A percentile compares a stretch with the other conserved stretches of the same genome.
Conservation (phyloP, 176 grass and related monocot genomes). For the Thalia dealbata region DNA sequence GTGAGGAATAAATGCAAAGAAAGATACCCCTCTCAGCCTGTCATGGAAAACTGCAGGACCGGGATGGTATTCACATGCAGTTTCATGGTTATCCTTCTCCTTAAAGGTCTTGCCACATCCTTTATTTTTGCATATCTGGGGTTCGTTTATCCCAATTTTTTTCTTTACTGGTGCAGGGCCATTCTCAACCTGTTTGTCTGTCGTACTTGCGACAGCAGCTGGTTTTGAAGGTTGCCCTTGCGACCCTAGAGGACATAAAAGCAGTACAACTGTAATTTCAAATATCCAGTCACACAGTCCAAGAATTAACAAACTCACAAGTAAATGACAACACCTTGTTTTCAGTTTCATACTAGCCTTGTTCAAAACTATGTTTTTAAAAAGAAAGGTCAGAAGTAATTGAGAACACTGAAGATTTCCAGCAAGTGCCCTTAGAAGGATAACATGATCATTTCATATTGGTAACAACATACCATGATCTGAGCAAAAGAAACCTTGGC, state of each 20-base stretch:
- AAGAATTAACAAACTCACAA: too few species aligned
- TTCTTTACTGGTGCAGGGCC: conserved; percentile 37
- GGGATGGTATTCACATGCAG: conserved; percentile 75
- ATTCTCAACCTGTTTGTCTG: conserved; percentile 30
- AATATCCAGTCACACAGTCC: not conserved
- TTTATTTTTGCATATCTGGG: conserved; percentile 73
- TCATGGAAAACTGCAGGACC: conserved; percentile 96
- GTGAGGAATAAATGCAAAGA: not conserved
- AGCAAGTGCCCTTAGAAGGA: not conserved
- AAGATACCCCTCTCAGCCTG: conserved; percentile 69
- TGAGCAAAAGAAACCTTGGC: conserved; percentile 93
- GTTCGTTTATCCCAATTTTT: conserved; percentile 66
- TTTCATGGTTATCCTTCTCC: conserved; percentile 94
- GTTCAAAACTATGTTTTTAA: not conserved
- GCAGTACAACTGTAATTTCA: not conserved
- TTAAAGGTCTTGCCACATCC: conserved; percentile 87
- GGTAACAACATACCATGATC: conserved; percentile 67
- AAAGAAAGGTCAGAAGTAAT: not conserved
- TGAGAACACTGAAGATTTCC: not conserved
- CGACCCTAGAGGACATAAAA: conserved; percentile 45
- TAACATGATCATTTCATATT: conserved; percentile 3
- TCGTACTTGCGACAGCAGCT: conserved; percentile 15
- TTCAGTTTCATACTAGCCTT: too few species aligned
- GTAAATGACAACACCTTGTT: too few species aligned
- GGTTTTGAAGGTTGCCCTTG: conserved; percentile 48